Base-by-base conservation (phyloP, 1,139 yeast species). In the Candida smagusa region DNA sequence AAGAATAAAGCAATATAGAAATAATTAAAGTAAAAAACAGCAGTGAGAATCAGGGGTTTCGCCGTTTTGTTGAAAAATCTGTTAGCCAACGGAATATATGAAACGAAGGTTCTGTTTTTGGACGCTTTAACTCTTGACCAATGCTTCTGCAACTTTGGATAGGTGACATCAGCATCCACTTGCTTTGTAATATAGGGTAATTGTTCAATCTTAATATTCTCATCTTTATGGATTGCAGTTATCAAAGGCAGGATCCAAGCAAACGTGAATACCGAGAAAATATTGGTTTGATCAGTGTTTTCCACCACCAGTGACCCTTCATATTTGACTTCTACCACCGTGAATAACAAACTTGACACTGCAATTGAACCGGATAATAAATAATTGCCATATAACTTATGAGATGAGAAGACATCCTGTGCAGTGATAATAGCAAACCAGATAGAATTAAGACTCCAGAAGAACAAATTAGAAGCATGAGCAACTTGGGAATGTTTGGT, bases 201-300 rank as follows among this genome's bases (percentile, higher is more conserved):
- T 23, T 61, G 62, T 1, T 52, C 42, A 7, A 49, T 43, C 12
- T 42, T 45, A n/a, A 59, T 54, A 22, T 49, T 50, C 22, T 51
- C 53, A 3, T 56, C 48, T 2, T 41, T 35, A 41, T 58, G 50
- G 21, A 60, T 57, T 12, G 47, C 39, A 4, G 45, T 35, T 31
- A 63, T 56, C 23, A 57, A 43, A 1, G 62, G 60, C 27, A 54
- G 52, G 31, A 58, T 47, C 55, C 58, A 63, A 16, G 45, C 41
- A 38, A 56, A 61, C 3, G 65, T 52, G 30, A 59, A 37, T 9
- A 41, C 34, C 2, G 58, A 48, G 34, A 58, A 51, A 5, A 21
- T 33, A 11, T 37, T 25, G 11, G 22, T 22, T 21, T 22, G 6
- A 16, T 8, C 12, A 4, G 40, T 40, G 28, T 37, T 43, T 24